These are phyloP conservation scores for Amaranthus cruentus DNA, from an alignment of 148 eudicot genomes.

Conservation along the genomic window DNA sequence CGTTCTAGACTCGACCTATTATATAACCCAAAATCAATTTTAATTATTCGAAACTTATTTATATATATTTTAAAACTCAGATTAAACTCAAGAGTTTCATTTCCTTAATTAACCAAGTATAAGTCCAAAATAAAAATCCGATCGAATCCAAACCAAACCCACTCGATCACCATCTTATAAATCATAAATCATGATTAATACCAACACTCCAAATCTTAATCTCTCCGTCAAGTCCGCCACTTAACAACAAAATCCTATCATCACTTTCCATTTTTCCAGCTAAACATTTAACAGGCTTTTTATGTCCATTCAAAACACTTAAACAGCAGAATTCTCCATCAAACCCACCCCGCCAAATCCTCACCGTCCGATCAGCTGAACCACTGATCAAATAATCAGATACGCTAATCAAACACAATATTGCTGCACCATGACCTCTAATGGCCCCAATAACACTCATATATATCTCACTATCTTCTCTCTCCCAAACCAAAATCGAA, in stretches of 20 bases:
- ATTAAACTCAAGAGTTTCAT: no score
- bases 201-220: conserved; percentile 48
- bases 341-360: conserved; percentile 54
- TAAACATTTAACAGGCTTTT: conserved; percentile 53
- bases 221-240: conserved; percentile 61
- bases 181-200: conserved; percentile 12
- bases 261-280: conserved; percentile 34
- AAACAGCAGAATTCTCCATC: conserved; percentile 47
- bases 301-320: conserved; percentile 45
- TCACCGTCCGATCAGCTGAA: conserved; percentile 75
- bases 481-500: conserved; percentile 73
- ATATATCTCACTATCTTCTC: conserved; percentile 41
- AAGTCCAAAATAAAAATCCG: no score
- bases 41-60: no score
- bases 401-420: conserved; percentile 51
- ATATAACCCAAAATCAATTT: no score
- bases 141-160: no score
- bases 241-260: conserved; percentile 37
- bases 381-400: conserved; percentile 61
- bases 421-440: conserved; percentile 63
- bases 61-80: no score
- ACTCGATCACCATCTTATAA: no score
- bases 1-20: no score
- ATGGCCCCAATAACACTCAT: conserved; percentile 62
- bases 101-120: no score